Conservation (phyloP, 345 rosid species). For the Rhodamnia rubescens region DNA sequence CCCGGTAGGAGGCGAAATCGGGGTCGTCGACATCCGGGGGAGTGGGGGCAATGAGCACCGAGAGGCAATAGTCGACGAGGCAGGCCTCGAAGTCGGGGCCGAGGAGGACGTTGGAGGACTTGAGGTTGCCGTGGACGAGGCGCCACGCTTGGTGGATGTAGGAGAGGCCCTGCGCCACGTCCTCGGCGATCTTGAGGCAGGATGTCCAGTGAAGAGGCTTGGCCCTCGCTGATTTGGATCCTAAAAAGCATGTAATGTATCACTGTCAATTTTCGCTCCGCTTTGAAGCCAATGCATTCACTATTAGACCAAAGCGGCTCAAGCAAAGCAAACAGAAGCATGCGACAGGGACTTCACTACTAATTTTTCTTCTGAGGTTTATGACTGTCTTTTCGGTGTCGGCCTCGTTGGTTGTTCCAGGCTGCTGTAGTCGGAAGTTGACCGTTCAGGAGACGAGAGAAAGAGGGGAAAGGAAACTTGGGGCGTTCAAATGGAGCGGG, state of each 20-base stretch:
- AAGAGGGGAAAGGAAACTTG: not conserved
- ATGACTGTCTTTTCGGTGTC: not conserved
- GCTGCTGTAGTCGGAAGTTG: not conserved
- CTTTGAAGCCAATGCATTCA: not conserved
- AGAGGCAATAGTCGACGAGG: conserved; percentile 63
- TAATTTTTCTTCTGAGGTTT: not conserved
- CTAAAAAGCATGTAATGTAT: conserved; percentile 13
- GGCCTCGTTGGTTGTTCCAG: not conserved
- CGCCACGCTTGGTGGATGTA: conserved; percentile 97
- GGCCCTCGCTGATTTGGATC: conserved; percentile 70
- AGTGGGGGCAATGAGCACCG: conserved; percentile 22
- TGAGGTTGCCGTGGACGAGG: conserved; percentile 85
- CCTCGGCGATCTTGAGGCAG: conserved; percentile 83
- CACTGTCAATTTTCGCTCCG: not conserved
- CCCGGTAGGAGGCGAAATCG: conserved; percentile 24
- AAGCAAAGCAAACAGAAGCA: not conserved
- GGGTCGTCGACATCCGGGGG: conserved; percentile 26
- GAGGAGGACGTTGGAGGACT: conserved; percentile 70
- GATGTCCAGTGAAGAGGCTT: conserved; percentile 97
- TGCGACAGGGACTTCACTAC: not conserved
- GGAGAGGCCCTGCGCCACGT: conserved; percentile 85
- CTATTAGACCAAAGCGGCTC: not conserved
- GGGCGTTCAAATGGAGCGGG: not conserved
- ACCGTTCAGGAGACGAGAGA: not conserved
- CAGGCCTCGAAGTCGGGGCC: conserved; percentile 95